Evolutionary conservation across 75 land plant species (phyloP), one percentile per base, ranked within the genome.

Genomic region (Selaginella tamariscina): DNA sequence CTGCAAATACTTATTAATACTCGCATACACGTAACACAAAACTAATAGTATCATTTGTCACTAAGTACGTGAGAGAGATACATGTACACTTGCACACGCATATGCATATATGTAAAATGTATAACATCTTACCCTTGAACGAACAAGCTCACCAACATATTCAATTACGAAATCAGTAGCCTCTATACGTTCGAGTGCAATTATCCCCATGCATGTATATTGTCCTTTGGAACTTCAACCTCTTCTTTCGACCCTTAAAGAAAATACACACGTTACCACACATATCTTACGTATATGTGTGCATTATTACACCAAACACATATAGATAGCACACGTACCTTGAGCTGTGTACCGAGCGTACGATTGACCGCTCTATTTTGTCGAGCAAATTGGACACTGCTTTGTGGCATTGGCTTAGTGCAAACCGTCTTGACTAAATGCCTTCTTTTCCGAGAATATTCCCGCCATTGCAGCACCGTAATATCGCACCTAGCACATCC

Each of bases 121-220:
- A n/a, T n/a, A n/a, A n/a, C n/a, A n/a, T n/a, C 2, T 31, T 80
- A 87, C 98, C 79, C 72, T 75, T 20, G 85, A 77, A 31, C 98
- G 86, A 65, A 94, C 83, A 22, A 94, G 65, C 77, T 94, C 96
- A 24, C 98, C 98, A 27, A 90, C 96, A 79, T 94, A 94, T 76
- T 94, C 98, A 79, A 94, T 85, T 2, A 94, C 88, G 74, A 94
- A 94, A 65, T 94, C 98, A 57, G 87, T 96, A 15, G 96, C 85
- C 32, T 94, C 98, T 76, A 94, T 94, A 60, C 86, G 86, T 65
- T 94, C 96, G 22, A 83, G 75, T 0, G 98, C 98, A 73, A 90
- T 74, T 77, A 94, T 70, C 98, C 98, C 98, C 98, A 94, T 29
- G 89, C 91, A 80, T 94, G 98, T 70, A 94, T 94, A 64, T 94